These are phyloP conservation scores for Paramecium primaurelia DNA, from an alignment of 73 alveolate species.

Conservation along the genomic window DNA sequence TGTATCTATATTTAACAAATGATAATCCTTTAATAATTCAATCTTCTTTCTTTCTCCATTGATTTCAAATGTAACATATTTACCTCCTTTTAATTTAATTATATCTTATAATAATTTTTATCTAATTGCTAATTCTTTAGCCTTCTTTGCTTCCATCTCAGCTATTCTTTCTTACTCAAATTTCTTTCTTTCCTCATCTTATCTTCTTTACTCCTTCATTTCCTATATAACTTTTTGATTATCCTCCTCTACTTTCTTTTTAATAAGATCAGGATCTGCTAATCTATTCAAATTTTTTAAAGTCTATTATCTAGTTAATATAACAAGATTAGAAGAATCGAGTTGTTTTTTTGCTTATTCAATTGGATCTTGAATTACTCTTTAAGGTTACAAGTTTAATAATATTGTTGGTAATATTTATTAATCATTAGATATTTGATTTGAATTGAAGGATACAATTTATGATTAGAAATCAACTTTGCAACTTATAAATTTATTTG, in stretches of 20 bases:
- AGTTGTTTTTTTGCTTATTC: background rate
- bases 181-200: background rate
- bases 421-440: background rate
- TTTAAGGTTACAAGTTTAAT: background rate
- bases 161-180: constrained; percentile 20
- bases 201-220: background rate
- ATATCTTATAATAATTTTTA: background rate
- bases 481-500: background rate
- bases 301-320: background rate
- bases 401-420: background rate
- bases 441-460: background rate
- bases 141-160: constrained; percentile 39
- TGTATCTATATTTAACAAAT: constrained; percentile 17
- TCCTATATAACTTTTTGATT: background rate
- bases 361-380: background rate
- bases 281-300: background rate
- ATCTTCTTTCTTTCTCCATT: constrained; percentile 47
- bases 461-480: background rate
- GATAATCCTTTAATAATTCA: constrained; percentile 14
- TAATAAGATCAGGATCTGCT: constrained; percentile 20
- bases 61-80: constrained; percentile 40
- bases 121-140: constrained; percentile 18
- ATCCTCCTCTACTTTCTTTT: background rate
- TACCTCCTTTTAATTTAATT: constrained; percentile 16
- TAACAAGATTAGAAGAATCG: background rate